Conservation (phyloP, 2,329 filamentous ascomycete genomes). For the Cladosporium sp. region DNA sequence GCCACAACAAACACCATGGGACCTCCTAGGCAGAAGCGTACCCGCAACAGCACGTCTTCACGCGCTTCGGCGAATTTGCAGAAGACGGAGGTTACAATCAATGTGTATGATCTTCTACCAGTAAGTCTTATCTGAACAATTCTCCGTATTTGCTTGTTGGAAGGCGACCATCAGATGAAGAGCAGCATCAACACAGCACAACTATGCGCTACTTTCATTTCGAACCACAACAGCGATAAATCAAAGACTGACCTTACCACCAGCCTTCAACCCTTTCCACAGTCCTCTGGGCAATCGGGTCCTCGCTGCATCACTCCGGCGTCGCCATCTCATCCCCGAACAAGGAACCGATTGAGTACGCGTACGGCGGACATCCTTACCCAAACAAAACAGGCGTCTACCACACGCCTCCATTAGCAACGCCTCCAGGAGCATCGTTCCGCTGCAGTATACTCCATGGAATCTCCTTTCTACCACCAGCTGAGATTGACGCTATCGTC, state of each 20-base stretch:
- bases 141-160: background rate
- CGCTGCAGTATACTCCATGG: slow-evolving; percentile 74
- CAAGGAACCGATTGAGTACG: slow-evolving; percentile 63
- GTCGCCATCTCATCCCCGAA: slow-evolving; percentile 58
- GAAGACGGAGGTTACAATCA: slow-evolving; percentile 39
- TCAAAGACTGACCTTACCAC: slow-evolving; percentile 16
- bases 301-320: slow-evolving; percentile 77
- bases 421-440: slow-evolving; percentile 77
- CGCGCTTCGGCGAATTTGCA: background rate
- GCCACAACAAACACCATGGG: background rate
- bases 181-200: background rate
- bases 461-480: slow-evolving; percentile 67
- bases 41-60: slow-evolving; percentile 10
- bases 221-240: background rate
- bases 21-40: background rate
- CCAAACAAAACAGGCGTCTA: slow-evolving; percentile 75
- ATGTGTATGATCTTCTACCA: slow-evolving; percentile 41
- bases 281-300: slow-evolving; percentile 73
- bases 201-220: background rate
- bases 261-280: slow-evolving; percentile 74
- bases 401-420: slow-evolving; percentile 68
- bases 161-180: background rate
- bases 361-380: slow-evolving; percentile 78
- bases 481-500: slow-evolving; percentile 71
- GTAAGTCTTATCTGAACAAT: slow-evolving; percentile 25